Evolutionary conservation across 1,139 yeast species (phyloP).

Genomic region (Pneumocystis carinii): DNA sequence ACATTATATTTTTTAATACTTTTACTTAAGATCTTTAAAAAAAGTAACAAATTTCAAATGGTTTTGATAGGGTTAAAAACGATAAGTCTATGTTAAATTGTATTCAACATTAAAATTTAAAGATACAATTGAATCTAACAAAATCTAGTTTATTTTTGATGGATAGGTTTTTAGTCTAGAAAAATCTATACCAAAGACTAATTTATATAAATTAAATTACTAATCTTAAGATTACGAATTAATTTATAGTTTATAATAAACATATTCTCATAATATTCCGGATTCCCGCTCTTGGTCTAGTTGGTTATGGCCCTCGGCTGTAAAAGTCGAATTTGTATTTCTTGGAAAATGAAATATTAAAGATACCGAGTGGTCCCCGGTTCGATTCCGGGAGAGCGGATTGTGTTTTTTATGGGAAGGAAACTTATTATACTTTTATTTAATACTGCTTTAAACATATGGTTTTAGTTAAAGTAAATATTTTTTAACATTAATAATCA

Average conservation of each 20-base stretch:
- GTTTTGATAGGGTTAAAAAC: not conserved
- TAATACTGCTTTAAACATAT: too few species aligned
- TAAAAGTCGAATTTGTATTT: not conserved
- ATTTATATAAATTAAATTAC: too few species aligned
- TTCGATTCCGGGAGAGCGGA: conserved; percentile 1
- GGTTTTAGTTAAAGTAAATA: too few species aligned
- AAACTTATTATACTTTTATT: too few species aligned
- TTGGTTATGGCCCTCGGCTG: conserved; percentile 1
- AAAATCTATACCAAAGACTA: too few species aligned
- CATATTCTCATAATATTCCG: not conserved
- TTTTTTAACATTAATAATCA: too few species aligned
- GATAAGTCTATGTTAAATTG: too few species aligned
- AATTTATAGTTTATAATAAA: not conserved
- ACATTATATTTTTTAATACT: not conserved
- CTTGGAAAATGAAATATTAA: not conserved
- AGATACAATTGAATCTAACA: too few species aligned
- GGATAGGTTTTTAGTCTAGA: too few species aligned
- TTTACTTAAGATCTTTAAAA: not conserved
- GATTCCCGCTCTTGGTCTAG: not conserved
- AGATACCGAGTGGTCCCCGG: conserved; percentile 1
- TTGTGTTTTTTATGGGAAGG: not conserved
- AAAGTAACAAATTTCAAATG: not conserved
- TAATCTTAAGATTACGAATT: too few species aligned
- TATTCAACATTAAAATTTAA: too few species aligned
- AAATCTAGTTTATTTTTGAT: too few species aligned